Percentiles rank a stretch among this genome's conserved stretches.
These are phyloP conservation scores for Stentor roeselii DNA, from an alignment of 73 alveolate genomes.

Conservation along the genomic window DNA sequence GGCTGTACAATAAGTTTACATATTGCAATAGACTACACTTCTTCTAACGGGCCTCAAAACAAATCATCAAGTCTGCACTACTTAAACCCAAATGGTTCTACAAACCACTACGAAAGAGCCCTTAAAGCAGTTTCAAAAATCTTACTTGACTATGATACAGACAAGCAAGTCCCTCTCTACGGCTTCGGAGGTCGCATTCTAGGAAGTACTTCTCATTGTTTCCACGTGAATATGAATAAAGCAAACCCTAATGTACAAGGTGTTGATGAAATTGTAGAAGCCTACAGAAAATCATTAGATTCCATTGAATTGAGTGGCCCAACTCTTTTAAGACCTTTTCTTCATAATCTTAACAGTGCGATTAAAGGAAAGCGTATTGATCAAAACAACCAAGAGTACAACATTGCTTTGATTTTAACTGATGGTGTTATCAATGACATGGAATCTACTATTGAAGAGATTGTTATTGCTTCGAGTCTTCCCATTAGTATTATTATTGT, in stretches of 20 bases:
- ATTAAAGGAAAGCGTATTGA: too few species aligned
- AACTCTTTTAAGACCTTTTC: slow-evolving; percentile 53
- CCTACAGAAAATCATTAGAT: slow-evolving; percentile 49
- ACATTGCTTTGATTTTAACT: slow-evolving; percentile 39
- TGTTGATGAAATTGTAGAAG: slow-evolving; percentile 59
- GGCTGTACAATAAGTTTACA: slow-evolving; percentile 74
- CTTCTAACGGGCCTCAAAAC: slow-evolving; percentile 65
- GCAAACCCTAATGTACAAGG: slow-evolving; percentile 61
- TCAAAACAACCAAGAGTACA: too few species aligned
- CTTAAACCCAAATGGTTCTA: slow-evolving; percentile 38
- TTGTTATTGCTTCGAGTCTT: slow-evolving; percentile 39
- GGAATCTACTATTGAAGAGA: slow-evolving; percentile 37
- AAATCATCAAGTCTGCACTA: slow-evolving; percentile 55
- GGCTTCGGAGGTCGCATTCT: slow-evolving; percentile 76
- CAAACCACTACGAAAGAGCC: slow-evolving; percentile 72
- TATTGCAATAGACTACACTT: slow-evolving; percentile 79
- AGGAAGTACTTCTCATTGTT: slow-evolving; percentile 52
- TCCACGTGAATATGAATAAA: slow-evolving; percentile 56
- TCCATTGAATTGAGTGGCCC: slow-evolving; percentile 65
- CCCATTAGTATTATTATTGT: slow-evolving; percentile 49
- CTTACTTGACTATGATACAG: slow-evolving; percentile 76
- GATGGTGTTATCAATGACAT: slow-evolving; percentile 65
- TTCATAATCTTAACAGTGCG: too few species aligned
- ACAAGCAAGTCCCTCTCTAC: slow-evolving; percentile 70
- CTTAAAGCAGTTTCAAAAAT: slow-evolving; percentile 60